These are phyloP conservation scores for Solanum piurae DNA, from an alignment of 257 asterid genomes.

Conservation along the genomic window DNA sequence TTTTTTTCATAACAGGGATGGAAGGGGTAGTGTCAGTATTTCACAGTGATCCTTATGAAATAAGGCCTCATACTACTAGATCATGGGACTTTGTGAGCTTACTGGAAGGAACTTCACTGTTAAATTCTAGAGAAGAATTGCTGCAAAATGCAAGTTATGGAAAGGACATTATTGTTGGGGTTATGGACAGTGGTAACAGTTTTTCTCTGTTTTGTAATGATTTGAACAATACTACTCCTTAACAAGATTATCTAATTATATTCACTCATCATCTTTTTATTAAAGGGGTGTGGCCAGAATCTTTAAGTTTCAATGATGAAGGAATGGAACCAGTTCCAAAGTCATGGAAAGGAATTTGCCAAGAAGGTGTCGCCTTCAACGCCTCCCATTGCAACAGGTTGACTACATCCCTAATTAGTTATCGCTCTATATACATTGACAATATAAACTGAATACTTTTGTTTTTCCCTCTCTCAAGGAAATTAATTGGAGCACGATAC, in stretches of 20 bases:
- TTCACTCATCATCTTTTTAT: background rate
- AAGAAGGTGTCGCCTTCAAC: constrained; percentile 23
- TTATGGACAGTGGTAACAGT: constrained; percentile 17
- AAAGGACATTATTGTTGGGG: constrained; percentile 16
- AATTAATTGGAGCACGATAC: no score
- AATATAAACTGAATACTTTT: no score
- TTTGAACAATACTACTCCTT: no score
- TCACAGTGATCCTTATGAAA: no score
- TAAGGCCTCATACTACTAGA: no score
- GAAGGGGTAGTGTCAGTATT: constrained; percentile 5
- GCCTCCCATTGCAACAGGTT: constrained; percentile 36
- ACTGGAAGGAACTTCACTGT: background rate
- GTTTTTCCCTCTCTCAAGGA: no score
- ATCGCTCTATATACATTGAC: no score
- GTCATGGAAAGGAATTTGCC: constrained; percentile 41
- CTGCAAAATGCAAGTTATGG: constrained; percentile 20
- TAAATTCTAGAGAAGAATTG: constrained; percentile 3
- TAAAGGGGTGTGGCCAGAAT: constrained; percentile 46
- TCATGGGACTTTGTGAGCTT: no score
- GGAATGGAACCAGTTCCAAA: constrained; percentile 44
- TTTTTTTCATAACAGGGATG: constrained; percentile 11
- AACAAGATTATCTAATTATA: no score
- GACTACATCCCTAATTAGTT: background rate
- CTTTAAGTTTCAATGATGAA: constrained; percentile 28
- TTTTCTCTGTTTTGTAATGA: no score